A percentile compares a stretch with the other conserved stretches of the same genome.
phyloP scores from a whole-genome alignment of 129 eudicot species.

The Oenanthe sinensis region DNA sequence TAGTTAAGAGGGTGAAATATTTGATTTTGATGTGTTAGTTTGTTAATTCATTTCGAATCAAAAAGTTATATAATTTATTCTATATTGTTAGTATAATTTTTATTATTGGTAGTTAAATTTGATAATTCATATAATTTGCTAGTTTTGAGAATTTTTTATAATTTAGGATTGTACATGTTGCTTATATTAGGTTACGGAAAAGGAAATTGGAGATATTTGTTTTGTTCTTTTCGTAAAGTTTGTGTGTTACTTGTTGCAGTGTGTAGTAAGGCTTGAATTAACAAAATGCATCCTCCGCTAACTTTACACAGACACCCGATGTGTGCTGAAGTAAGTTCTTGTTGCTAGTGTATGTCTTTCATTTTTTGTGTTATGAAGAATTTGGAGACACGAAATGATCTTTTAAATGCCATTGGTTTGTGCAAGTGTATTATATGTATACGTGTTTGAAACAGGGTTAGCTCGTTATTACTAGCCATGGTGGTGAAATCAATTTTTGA shows the following conservation, averaged over 20 bases:
- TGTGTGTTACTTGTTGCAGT: neutral
- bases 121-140: no score
- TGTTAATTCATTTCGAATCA: no score
- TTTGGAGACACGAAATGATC: neutral
- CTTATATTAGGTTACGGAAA: no score
- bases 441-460: neutral
- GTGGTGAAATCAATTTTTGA: neutral
- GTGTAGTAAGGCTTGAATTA: neutral
- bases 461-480: neutral
- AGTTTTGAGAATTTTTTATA: no score
- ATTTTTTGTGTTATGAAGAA: neutral
- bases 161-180: no score
- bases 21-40: no score
- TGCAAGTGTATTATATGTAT: neutral
- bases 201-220: neutral
- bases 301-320: conserved; percentile 47
- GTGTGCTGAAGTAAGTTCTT: conserved; percentile 13
- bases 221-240: neutral
- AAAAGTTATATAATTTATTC: no score
- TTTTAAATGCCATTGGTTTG: neutral
- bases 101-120: no score
- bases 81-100: no score
- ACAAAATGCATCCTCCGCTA: conserved; percentile 43
- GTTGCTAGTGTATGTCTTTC: neutral
- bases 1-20: no score